Evolutionary conservation across 345 rosid species (phyloP), one percentile per base, ranked within the genome.

Genomic region (Arabidopsis suecica): DNA sequence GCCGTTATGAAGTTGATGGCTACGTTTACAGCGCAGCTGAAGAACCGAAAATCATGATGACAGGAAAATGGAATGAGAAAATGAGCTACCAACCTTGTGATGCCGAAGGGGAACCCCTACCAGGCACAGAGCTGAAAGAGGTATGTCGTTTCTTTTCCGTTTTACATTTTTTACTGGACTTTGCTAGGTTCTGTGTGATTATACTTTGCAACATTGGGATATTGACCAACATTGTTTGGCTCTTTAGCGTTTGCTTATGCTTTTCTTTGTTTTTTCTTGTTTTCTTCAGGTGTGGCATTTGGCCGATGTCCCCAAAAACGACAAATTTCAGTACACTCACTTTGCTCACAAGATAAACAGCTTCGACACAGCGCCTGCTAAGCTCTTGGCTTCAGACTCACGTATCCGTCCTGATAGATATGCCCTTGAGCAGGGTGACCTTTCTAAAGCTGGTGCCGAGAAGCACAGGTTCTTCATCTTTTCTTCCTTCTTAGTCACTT

Each of bases 1-100:
- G 93, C 68, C 88, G 96, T n/a, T 90, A 84, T 78, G 96, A 90
- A 80, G 93, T 90, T 65, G 96, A 90, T 76, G 96, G 93, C 41
- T 90, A 90, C 57, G 91, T 88, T 22, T 90, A 88, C 72, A 86
- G 84, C 68, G 90, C 93, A 13, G 84, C 79, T 4, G 93, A 90
- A 79, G 96, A 88, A 70, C 93, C 96, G 18, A 88, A 87, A 64
- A 68, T 90, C 78, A 79, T 90, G 86, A 86, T 90, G 88, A 90
- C 91, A 4, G 96, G 96, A 70, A 88, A 90, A 80, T 88, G 93
- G 93, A 88, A 88, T 49, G 87, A 87, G 80, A 86, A 86, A n/a
- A 72, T 91, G 82, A 87, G 91, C 80, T 91, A 87, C 61, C 93
- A 91, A 62, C 93, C 90, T 8, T 91, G 96, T 82, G 96, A 88